These are phyloP conservation scores for Aristolochia contorta DNA, from an alignment of 164 flowering plant genomes.

Conservation along the genomic window DNA sequence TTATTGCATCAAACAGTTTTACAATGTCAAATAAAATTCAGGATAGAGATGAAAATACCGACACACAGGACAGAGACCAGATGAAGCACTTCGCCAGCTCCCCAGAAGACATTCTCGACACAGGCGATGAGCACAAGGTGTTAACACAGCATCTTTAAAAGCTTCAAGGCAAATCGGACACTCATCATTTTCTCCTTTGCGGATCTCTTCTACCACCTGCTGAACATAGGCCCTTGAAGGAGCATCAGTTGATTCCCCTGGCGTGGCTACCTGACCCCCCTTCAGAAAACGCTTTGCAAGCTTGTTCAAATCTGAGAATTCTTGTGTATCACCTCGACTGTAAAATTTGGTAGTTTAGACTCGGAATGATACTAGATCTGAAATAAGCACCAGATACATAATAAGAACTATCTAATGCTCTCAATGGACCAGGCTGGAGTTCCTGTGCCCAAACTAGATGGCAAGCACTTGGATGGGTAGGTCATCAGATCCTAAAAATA, in stretches of 20 bases:
- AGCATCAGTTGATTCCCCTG: slow-evolving; percentile 35
- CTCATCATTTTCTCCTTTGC: slow-evolving; percentile 84
- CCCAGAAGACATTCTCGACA: slow-evolving; percentile 94
- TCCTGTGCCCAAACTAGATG: too few species aligned
- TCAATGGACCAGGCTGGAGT: too few species aligned
- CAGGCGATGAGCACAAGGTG: slow-evolving; percentile 93
- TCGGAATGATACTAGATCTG: too few species aligned
- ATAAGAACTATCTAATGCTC: too few species aligned
- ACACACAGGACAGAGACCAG: slow-evolving; percentile 96
- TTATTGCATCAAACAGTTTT: too few species aligned
- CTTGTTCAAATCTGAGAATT: slow-evolving; percentile 79
- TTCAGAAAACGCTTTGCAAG: slow-evolving; percentile 84
- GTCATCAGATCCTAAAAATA: too few species aligned
- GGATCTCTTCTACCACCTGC: slow-evolving; percentile 87
- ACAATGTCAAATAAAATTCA: background rate
- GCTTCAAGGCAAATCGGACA: slow-evolving; percentile 98
- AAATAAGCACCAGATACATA: too few species aligned
- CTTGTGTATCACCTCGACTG: slow-evolving; percentile 98
- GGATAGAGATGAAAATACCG: slow-evolving; percentile 40
- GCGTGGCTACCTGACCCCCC: slow-evolving; percentile 31
- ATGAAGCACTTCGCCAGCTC: slow-evolving; percentile 70
- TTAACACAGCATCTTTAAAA: slow-evolving; percentile 96
- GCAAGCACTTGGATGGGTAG: too few species aligned
- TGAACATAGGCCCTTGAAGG: slow-evolving; percentile 85
- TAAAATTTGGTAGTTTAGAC: slow-evolving; percentile 9